These are phyloP conservation scores for Viscum album DNA, from an alignment of 177 flowering plant species.

Conservation along the genomic window DNA sequence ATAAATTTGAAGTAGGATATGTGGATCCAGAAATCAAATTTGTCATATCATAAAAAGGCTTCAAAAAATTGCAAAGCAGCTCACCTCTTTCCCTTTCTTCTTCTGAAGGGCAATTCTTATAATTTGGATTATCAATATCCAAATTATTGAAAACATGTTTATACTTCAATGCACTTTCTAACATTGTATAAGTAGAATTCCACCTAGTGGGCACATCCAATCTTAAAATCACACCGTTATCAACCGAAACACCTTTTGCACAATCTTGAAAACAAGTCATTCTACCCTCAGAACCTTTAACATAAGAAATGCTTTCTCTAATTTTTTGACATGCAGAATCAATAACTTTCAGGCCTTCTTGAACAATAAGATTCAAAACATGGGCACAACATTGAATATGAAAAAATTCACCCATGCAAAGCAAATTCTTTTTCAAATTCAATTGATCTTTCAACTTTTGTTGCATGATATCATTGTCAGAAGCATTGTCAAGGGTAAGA, in stretches of 20 bases:
- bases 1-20: too few species aligned
- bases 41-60: conserved; percentile 3
- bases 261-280: too few species aligned
- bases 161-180: neutral
- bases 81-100: neutral
- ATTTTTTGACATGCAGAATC: too few species aligned
- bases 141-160: neutral
- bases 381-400: too few species aligned
- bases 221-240: too few species aligned
- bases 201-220: too few species aligned
- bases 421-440: neutral
- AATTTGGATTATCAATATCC: neutral
- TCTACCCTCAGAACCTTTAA: too few species aligned
- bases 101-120: too few species aligned
- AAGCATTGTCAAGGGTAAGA: neutral
- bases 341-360: too few species aligned
- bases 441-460: neutral
- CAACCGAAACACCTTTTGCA: too few species aligned
- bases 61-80: neutral
- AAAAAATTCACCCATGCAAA: neutral
- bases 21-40: neutral
- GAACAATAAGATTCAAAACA: too few species aligned
- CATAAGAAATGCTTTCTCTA: too few species aligned
- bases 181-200: neutral
- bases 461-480: neutral